Evolutionary conservation across 495 filamentous ascomycete species (phyloP).

Genomic region (Apodospora peruviana): DNA sequence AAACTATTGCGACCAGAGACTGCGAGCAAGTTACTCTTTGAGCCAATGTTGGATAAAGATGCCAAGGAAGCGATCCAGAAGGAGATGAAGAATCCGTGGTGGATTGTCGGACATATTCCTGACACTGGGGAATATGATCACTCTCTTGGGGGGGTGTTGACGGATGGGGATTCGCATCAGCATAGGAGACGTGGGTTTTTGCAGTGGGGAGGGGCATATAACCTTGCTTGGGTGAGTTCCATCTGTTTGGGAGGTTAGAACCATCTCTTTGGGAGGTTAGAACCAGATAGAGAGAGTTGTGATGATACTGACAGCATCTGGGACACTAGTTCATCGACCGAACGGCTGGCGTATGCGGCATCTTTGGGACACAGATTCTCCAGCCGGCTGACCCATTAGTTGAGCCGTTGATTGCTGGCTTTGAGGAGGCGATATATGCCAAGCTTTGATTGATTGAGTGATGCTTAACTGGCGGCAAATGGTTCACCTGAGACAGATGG

Average conservation of each 20-base stretch:
- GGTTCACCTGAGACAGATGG: too few species aligned
- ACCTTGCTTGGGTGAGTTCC: slow-evolving; percentile 28
- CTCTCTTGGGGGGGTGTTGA: slow-evolving; percentile 27
- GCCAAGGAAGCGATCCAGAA: slow-evolving; percentile 15
- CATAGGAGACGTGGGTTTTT: slow-evolving; percentile 25
- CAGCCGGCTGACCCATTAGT: slow-evolving; percentile 20
- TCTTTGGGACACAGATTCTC: slow-evolving; percentile 27
- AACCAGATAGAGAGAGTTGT: neutral
- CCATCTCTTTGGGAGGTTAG: neutral
- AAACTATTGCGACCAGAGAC: slow-evolving; percentile 22
- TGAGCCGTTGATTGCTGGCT: slow-evolving; percentile 20
- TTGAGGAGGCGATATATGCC: slow-evolving; percentile 26
- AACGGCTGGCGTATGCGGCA: slow-evolving; percentile 23
- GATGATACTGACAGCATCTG: neutral
- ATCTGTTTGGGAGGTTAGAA: too few species aligned
- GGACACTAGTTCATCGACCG: slow-evolving; percentile 30
- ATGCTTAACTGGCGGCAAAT: too few species aligned
- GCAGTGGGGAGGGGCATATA: slow-evolving; percentile 32
- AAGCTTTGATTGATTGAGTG: slow-evolving; percentile 7
- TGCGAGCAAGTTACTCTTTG: slow-evolving; percentile 21
- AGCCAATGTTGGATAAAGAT: slow-evolving; percentile 16
- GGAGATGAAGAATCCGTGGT: slow-evolving; percentile 13
- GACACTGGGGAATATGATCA: slow-evolving; percentile 26
- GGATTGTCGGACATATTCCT: slow-evolving; percentile 21
- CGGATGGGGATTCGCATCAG: slow-evolving; percentile 13